Conservation (phyloP, 805 yeast species). For the Teunomyces kruisii region DNA sequence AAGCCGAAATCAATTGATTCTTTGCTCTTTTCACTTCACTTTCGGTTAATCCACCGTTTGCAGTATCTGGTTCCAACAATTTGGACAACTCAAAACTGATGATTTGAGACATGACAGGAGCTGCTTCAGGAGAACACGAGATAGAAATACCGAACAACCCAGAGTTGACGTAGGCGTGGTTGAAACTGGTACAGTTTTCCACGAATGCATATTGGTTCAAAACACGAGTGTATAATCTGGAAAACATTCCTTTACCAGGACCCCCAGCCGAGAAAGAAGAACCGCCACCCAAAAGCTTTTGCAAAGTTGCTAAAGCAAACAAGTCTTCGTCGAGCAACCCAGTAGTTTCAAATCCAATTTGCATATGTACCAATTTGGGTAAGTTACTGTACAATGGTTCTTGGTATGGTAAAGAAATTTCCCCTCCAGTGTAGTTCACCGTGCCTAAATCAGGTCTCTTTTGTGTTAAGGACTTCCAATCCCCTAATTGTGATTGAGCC, state of each 20-base stretch:
- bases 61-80: conserved; percentile 30
- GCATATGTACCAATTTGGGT: conserved; percentile 82
- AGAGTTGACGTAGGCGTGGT: conserved; percentile 85
- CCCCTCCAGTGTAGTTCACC: conserved; percentile 60
- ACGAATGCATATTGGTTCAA: conserved; percentile 88
- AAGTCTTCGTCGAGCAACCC: conserved; percentile 83
- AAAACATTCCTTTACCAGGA: conserved; percentile 98
- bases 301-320: conserved; percentile 87
- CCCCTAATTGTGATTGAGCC: conserved; percentile 63
- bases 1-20: conserved; percentile 82
- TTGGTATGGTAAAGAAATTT: conserved; percentile 37
- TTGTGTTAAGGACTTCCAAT: conserved; percentile 37
- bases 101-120: conserved; percentile 78
- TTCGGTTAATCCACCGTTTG: conserved; percentile 58
- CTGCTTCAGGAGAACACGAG: conserved; percentile 83
- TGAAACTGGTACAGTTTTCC: conserved; percentile 84
- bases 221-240: conserved; percentile 87
- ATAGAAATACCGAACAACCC: conserved; percentile 90
- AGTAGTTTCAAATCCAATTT: conserved; percentile 84
- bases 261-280: conserved; percentile 98
- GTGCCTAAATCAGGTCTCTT: conserved; percentile 44
- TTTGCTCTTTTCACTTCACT: conserved; percentile 86
- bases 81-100: conserved; percentile 49
- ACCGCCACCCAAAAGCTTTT: conserved; percentile 92
- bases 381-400: conserved; percentile 45